A percentile compares a stretch with the other conserved stretches of the same genome.
Evolutionary conservation across 1,139 yeast species (phyloP).

Genomic region (Candida albicans): DNA sequence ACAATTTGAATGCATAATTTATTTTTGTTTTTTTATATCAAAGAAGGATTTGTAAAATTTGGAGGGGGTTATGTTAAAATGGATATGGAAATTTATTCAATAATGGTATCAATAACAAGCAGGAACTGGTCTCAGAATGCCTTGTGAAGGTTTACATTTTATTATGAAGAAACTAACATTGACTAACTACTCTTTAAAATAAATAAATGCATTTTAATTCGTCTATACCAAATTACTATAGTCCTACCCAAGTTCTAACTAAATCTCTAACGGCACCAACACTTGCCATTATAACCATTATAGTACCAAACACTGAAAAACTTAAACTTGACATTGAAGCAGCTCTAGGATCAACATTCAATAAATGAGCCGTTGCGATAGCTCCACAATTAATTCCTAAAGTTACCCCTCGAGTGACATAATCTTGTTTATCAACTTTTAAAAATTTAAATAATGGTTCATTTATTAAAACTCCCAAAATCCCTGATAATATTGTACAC

Average conservation of each 20-base stretch:
- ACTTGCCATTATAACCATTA: conserved; percentile 69
- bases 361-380: conserved; percentile 73
- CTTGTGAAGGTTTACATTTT: too few species aligned
- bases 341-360: conserved; percentile 72
- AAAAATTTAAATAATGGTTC: conserved; percentile 47
- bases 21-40: too few species aligned
- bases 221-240: conserved; percentile 16
- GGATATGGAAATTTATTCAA: too few species aligned
- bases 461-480: conserved; percentile 71
- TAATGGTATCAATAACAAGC: too few species aligned
- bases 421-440: conserved; percentile 61
- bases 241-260: conserved; percentile 31
- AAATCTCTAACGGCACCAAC: conserved; percentile 39
- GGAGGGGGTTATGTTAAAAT: too few species aligned
- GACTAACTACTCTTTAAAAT: too few species aligned
- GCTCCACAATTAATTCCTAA: conserved; percentile 81
- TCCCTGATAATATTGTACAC: conserved; percentile 76
- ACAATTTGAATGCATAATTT: too few species aligned
- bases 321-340: conserved; percentile 76
- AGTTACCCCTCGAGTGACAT: conserved; percentile 73
- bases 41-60: too few species aligned
- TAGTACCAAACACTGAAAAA: conserved; percentile 70
- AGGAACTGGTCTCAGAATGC: too few species aligned
- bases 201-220: too few species aligned
- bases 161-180: too few species aligned